A percentile compares a stretch with the other conserved stretches of the same genome.
Conservation (phyloP, 768 basidiomycete species). For the Pulveroboletus sp. region DNA sequence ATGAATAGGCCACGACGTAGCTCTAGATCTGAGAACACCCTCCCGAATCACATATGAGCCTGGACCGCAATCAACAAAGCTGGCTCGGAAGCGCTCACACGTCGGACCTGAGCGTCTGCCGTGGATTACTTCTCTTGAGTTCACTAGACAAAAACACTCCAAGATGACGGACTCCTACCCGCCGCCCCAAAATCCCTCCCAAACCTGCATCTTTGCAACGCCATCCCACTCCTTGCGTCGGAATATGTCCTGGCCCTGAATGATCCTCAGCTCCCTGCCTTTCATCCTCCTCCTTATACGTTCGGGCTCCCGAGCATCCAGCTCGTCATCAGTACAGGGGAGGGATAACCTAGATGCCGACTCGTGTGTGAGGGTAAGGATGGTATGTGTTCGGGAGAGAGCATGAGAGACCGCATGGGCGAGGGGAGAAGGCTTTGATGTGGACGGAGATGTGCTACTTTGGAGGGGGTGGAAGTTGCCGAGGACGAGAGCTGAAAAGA, state of each 20-base stretch:
- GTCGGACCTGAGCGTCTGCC: no score
- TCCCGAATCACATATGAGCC: no score
- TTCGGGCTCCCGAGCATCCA: conserved; percentile 58
- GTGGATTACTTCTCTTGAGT: no score
- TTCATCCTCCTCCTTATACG: conserved; percentile 72
- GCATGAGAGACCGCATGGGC: conserved; percentile 58
- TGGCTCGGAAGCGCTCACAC: no score
- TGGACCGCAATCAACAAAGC: no score
- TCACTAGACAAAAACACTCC: no score
- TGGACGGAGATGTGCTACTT: background rate
- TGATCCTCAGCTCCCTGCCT: conserved; percentile 77
- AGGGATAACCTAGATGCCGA: conserved; percentile 44
- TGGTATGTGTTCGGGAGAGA: conserved; percentile 69
- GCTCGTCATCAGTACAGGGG: conserved; percentile 75
- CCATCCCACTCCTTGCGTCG: conserved; percentile 39
- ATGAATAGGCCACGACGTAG: no score
- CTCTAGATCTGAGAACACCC: no score
- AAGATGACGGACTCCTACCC: no score
- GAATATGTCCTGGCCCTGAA: conserved; percentile 73
- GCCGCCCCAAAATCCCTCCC: conserved; percentile 35
- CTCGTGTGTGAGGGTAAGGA: conserved; percentile 59
- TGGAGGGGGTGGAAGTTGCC: conserved; percentile 59
- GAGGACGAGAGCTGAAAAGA: conserved; percentile 89
- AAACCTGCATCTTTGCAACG: conserved; percentile 28
- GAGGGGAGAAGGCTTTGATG: conserved; percentile 13